phyloP scores from a whole-genome alignment of 768 basidiomycete genomes.

The Mrakia blollopis region DNA sequence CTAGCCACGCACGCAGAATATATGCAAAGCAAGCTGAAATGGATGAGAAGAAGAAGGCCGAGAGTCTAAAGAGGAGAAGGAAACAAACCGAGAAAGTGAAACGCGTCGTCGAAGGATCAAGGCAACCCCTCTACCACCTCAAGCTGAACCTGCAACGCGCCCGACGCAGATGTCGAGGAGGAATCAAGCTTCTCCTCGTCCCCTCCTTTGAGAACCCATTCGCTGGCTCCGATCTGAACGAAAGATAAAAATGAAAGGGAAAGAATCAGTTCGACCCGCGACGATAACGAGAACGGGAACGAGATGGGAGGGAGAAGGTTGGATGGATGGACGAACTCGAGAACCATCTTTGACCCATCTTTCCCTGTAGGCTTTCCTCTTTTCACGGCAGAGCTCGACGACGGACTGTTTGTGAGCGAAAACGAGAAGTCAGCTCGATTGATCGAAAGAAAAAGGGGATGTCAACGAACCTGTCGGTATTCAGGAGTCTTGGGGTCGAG shows the following conservation, averaged over 20 bases:
- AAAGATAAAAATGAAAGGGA: too few relatives aligned
- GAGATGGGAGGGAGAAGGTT: neutral
- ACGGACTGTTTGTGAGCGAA: neutral
- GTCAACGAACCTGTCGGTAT: neutral
- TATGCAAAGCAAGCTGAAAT: too few relatives aligned
- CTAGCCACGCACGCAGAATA: too few relatives aligned
- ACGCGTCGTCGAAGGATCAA: too few relatives aligned
- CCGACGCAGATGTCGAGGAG: neutral
- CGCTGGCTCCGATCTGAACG: constrained; percentile 7
- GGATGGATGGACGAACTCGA: neutral
- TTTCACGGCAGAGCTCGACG: neutral
- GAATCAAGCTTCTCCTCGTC: neutral
- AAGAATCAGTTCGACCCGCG: neutral
- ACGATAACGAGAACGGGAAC: neutral
- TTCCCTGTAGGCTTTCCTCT: constrained; percentile 10
- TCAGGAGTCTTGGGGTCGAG: neutral
- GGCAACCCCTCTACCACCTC: too few relatives aligned
- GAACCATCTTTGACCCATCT: constrained; percentile 19
- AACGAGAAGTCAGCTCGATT: neutral
- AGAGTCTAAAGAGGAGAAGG: too few relatives aligned
- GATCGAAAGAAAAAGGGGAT: neutral
- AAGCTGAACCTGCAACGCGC: neutral
- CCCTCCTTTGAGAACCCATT: constrained; percentile 8
- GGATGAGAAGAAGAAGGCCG: too few relatives aligned
- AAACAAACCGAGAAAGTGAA: too few relatives aligned